Base-by-base conservation (phyloP, 306 rosid species). In the Fragaria nilgerrensis region DNA sequence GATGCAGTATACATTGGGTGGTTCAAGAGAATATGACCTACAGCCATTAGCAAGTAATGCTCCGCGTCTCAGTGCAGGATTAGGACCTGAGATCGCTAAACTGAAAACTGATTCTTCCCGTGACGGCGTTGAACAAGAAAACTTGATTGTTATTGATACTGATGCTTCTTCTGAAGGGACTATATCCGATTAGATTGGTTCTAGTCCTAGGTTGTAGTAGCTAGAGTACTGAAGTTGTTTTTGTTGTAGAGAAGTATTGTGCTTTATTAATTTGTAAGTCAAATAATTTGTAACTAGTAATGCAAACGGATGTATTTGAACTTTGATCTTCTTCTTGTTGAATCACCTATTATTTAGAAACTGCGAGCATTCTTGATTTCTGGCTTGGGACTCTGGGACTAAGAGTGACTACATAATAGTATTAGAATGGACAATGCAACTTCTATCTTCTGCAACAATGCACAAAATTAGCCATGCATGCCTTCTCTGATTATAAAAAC, bases 81-180 rank as follows among this genome's bases (percentile, higher is more conserved):
- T 73, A 49, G 78, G 69, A 81, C 61, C 59, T 39, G 85, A 82
- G 75, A 71, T 77, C 75, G 72, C 75, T 69, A 80, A 89, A 68
- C 77, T 67, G 77, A 80, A 68, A 53, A 81, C 53, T 80, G 73
- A 82, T 69, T 70, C 73, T 53, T 79, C 71, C 73, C 44, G 27
- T 70, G 77, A 37, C 44, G 45, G 3, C 0, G 76, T 20, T 39
- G 84, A 79, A 66, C 76, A 72, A 44, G 84, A 79, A 44, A 72
- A 82, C 14, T 77, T 86, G 80, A 86, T 90, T 52, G 48, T 88
- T 22, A 82, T 88, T n/a, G 88, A 86, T 49, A 83, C 89, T 50
- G 92, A 86, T 53, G 86, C 85, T 4, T 90, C 89, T 68, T 90
- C 96, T n/a, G 91, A 90, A 80, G 90, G 84, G 83, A 90, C 96